Evolutionary conservation across 2,329 filamentous ascomycete species (phyloP), one percentile per base, ranked within the genome.

Genomic region (Cladosporium sp.): DNA sequence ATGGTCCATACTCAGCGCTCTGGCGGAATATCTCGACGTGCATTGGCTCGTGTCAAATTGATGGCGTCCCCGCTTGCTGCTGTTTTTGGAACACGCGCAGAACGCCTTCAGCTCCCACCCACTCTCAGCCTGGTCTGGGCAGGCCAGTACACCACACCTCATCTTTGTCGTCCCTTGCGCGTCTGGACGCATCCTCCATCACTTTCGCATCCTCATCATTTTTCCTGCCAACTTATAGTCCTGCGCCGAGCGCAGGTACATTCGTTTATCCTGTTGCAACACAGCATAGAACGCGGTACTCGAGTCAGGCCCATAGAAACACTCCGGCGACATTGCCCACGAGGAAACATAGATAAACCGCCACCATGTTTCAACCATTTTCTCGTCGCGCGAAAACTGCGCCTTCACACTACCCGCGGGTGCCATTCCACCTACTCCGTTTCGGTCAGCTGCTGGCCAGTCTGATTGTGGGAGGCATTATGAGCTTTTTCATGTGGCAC

Each of bases 401-500:
- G 50, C 73, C 73, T 3, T 72, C 72, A 41, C 63, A 68, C 19
- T 76, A 77, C 56, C 73, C 73, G 22, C 62, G 63, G 14, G 49
- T 75, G 4, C 63, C 67, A 3, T 76, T 76, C 63, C 74, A 76
- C 57, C 58, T 59, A 38, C 60, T 73, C 4, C 70, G 74, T 42
- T 65, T 57, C 52, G 63, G 62, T 13, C 74, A 77, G 59, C 63
- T 75, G 9, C 43, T 74, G 4, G 70, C 73, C 4, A 70, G 70
- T 43, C 50, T 77, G 38, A 69, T 82, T 16, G 79, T 82, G 52
- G 73, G 72, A 4, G 70, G 68, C 31, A 78, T 83, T 46, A 74
- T 82, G 65, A 69, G 69, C 53, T 79, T 76, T 58, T 83, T 83
- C 66, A 73, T 79, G 56, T 76, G 71, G 58, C 75, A 81, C 58